phyloP scores from a whole-genome alignment of 1,139 yeast species.

The Kurtzmaniella quercitrusa region DNA sequence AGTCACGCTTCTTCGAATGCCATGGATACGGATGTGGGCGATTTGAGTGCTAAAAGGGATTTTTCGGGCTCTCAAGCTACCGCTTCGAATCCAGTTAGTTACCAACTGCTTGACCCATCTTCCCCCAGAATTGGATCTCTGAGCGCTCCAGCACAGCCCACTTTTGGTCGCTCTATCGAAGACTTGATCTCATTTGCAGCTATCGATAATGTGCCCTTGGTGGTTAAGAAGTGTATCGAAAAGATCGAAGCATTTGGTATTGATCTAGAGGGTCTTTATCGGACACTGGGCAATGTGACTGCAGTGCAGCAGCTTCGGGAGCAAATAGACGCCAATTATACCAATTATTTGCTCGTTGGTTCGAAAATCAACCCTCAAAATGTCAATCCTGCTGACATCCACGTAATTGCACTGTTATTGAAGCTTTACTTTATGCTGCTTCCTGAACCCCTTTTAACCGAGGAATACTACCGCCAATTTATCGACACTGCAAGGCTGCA shows the following conservation, averaged over 20 bases:
- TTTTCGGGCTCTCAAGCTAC: neutral
- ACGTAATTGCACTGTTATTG: slow-evolving; percentile 65
- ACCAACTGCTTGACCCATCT: slow-evolving; percentile 11
- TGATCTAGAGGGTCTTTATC: slow-evolving; percentile 82
- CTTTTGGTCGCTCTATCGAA: slow-evolving; percentile 81
- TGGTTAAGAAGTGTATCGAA: slow-evolving; percentile 84
- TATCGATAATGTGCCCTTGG: slow-evolving; percentile 83
- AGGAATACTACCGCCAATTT: slow-evolving; percentile 51
- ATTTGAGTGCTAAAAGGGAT: neutral
- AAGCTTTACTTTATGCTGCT: slow-evolving; percentile 64
- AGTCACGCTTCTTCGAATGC: neutral
- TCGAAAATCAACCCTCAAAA: slow-evolving; percentile 42
- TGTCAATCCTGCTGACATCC: slow-evolving; percentile 65
- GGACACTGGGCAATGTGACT: slow-evolving; percentile 75
- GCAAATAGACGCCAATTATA: slow-evolving; percentile 74
- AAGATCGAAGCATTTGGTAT: slow-evolving; percentile 82
- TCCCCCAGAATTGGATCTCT: slow-evolving; percentile 23
- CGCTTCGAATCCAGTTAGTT: slow-evolving; percentile 8
- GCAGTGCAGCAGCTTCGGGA: slow-evolving; percentile 71
- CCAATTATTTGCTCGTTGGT: slow-evolving; percentile 49
- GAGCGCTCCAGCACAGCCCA: slow-evolving; percentile 41
- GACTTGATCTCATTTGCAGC: slow-evolving; percentile 74
- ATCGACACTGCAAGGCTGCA: slow-evolving; percentile 68
- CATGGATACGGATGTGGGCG: neutral
- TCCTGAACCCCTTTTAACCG: slow-evolving; percentile 69